Base-by-base conservation (phyloP, 208 protist species). In the Crithidia thermophila region DNA sequence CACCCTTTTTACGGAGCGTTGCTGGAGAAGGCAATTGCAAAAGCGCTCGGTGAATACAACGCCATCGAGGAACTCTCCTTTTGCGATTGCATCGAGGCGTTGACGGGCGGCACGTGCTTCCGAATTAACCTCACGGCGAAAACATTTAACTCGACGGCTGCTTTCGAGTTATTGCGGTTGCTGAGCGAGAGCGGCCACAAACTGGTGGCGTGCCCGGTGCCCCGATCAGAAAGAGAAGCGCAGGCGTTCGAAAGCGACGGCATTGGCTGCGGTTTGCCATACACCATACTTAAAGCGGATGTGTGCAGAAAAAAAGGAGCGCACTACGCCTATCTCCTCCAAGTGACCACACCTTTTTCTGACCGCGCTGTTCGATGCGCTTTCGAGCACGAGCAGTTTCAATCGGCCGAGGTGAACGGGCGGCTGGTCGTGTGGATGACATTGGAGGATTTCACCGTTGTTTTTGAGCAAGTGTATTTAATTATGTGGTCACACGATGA, bases 11-110 rank as follows among this genome's bases (percentile, higher is more conserved):
- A 86, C 72, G 81, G 79, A 3, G 63, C 77, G 9, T 42, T 88
- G 10, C 72, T 90, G 14, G 87, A 93, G 72, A 93, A 93, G 47
- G 84, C 79, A 20, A 71, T 90, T 69, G 87, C 84, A 4, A 93
- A 93, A 52, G 42, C 78, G 11, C 67, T 84, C 34, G 84, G 82
- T 45, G 81, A 82, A 8, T 93, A 89, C 50, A 59, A 65, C 28
- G 70, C 80, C 37, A 69, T 88, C 30, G 62, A 75, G 28, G 67
- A 72, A 43, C 30, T 93, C 13, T 77, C 66, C 16, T 80, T 88
- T 58, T 51, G 62, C 36, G 81, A 85, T 63, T 76, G 56, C 4
- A 70, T 93, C 33, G 68, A 77, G 1, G 25, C 80, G 6, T 59
- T 93, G 7, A 89, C 87, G n/a, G 84, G 84, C 8, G 82, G 87